Evolutionary conservation across 495 filamentous ascomycete genomes (phyloP).

Genomic region (Aspergillus ostianus): DNA sequence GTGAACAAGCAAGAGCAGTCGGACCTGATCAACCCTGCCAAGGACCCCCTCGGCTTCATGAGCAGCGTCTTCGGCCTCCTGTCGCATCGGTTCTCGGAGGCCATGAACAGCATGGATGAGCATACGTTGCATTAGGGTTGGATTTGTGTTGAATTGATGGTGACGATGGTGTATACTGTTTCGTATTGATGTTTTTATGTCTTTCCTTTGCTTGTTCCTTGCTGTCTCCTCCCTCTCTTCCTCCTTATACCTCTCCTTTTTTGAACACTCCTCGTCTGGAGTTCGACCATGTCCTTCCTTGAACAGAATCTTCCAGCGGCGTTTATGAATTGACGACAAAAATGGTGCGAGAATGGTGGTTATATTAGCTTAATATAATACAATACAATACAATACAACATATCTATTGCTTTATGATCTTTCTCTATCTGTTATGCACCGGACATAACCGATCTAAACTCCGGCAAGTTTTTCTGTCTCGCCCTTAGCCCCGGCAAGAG

Average conservation of each 20-base stretch:
- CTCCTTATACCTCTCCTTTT: background rate
- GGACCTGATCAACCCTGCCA: slow-evolving; percentile 14
- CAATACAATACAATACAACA: no score
- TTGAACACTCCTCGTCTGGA: background rate
- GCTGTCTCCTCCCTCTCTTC: background rate
- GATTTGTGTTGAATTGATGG: background rate
- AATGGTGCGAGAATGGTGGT: background rate
- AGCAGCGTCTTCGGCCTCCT: slow-evolving; percentile 21
- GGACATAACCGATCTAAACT: background rate
- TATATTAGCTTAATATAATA: no score
- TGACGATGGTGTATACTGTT: background rate
- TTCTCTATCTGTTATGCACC: no score
- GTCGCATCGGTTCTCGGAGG: slow-evolving; percentile 21
- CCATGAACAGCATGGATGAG: slow-evolving; percentile 38
- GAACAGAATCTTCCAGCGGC: background rate
- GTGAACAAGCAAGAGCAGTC: slow-evolving; percentile 10
- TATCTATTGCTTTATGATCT: no score
- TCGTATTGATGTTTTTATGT: background rate
- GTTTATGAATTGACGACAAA: slow-evolving; percentile 2
- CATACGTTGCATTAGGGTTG: slow-evolving; percentile 17
- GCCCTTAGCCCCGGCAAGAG: background rate
- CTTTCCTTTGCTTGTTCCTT: background rate
- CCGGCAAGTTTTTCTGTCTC: no score
- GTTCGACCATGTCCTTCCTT: background rate
- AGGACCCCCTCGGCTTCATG: slow-evolving; percentile 25